A percentile compares a stretch with the other conserved stretches of the same genome.
Conservation (phyloP, 345 rosid species). For the Eucalyptus sideroxylon region DNA sequence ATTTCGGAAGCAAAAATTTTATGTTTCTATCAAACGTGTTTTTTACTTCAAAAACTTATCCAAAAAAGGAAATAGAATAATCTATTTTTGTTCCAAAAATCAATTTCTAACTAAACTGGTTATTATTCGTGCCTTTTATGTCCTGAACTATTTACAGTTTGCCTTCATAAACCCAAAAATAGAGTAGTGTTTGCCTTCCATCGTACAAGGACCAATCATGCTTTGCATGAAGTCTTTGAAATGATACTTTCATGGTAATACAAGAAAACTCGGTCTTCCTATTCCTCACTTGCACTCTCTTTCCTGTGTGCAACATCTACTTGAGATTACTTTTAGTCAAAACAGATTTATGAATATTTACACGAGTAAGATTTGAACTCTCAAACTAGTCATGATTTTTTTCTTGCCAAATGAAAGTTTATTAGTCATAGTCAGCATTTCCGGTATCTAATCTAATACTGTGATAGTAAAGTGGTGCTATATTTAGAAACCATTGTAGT, state of each 20-base stretch:
- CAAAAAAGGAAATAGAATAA: no score
- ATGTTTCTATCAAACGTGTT: accelerated
- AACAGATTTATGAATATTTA: not conserved
- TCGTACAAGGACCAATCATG: not conserved
- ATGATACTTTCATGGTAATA: not conserved
- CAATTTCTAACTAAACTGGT: accelerated
- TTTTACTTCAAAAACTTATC: no score
- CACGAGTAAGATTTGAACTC: not conserved
- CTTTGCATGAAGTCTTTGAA: not conserved
- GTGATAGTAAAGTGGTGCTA: no score
- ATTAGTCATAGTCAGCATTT: no score
- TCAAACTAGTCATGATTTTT: not conserved
- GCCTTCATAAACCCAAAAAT: not conserved
- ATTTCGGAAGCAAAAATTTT: accelerated
- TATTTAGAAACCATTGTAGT: no score
- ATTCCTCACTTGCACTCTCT: not conserved
- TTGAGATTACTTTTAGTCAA: not conserved
- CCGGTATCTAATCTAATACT: no score
- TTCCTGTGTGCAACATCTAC: not conserved
- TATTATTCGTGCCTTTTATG: accelerated
- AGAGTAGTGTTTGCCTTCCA: not conserved
- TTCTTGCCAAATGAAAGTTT: no score
- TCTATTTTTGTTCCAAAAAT: no score
- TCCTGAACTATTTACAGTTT: no score
- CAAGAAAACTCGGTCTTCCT: not conserved